Percentiles rank a stretch among this genome's conserved stretches.
phyloP scores from a whole-genome alignment of 2,329 filamentous ascomycete genomes.

The Fusarium decemcellulare region DNA sequence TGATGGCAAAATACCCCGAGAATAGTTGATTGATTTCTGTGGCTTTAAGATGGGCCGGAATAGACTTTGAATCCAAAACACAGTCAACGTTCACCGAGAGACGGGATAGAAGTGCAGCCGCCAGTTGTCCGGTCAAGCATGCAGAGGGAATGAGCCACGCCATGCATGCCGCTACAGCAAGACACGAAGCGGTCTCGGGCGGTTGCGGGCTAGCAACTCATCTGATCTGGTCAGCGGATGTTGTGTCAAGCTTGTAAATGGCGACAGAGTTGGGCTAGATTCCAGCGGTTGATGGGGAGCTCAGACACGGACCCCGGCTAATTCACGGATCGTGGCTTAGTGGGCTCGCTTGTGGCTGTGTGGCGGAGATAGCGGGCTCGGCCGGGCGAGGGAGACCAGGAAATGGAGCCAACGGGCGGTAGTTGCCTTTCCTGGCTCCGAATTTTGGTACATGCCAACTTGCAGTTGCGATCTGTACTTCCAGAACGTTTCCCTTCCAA shows the following conservation, averaged over 20 bases:
- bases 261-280: slow-evolving; percentile 31
- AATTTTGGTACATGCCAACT: slow-evolving; percentile 48
- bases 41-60: neutral
- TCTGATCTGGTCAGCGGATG: slow-evolving; percentile 14
- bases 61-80: neutral
- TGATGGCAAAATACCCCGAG: slow-evolving; percentile 30
- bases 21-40: neutral
- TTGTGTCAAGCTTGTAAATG: slow-evolving; percentile 13
- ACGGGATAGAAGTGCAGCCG: neutral
- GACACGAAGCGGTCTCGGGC: slow-evolving; percentile 2
- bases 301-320: slow-evolving; percentile 33
- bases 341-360: slow-evolving; percentile 24
- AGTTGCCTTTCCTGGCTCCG: slow-evolving; percentile 38
- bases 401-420: slow-evolving; percentile 31
- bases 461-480: slow-evolving; percentile 48
- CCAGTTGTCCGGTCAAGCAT: neutral
- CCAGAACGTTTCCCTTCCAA: slow-evolving; percentile 42
- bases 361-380: slow-evolving; percentile 27
- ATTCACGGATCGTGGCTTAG: slow-evolving; percentile 24
- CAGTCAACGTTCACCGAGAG: too few relatives aligned
- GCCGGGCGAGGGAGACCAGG: slow-evolving; percentile 27
- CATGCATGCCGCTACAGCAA: neutral
- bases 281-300: slow-evolving; percentile 31
- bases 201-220: slow-evolving; percentile 9
- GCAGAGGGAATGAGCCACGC: slow-evolving; percentile 22